These are phyloP conservation scores for Neonectria ditissima DNA, from an alignment of 2,329 filamentous ascomycete species.

Conservation along the genomic window DNA sequence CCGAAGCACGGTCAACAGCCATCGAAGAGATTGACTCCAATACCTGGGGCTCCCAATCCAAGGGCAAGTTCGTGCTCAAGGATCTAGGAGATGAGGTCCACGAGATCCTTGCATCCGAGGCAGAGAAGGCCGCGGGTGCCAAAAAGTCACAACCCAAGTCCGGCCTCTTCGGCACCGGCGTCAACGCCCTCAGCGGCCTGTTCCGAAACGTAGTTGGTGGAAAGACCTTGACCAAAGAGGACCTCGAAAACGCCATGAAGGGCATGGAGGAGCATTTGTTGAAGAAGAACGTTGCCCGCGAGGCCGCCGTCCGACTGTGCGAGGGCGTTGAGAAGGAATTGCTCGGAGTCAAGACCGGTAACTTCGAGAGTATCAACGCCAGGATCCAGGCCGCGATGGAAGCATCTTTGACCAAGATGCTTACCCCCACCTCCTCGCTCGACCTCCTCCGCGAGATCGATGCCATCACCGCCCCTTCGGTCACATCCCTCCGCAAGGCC, in stretches of 20 bases:
- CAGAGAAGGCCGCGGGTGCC: constrained; percentile 64
- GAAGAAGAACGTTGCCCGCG: constrained; percentile 94
- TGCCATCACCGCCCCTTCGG: constrained; percentile 75
- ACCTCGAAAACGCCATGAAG: constrained; percentile 92
- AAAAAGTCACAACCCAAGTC: constrained; percentile 61
- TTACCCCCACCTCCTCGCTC: constrained; percentile 93
- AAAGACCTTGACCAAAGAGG: constrained; percentile 88
- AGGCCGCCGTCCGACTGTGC: constrained; percentile 91
- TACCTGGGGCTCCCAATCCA: constrained; percentile 86
- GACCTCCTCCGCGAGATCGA: constrained; percentile 96
- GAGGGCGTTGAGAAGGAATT: constrained; percentile 92
- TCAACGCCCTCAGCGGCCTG: constrained; percentile 86
- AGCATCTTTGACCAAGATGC: constrained; percentile 90
- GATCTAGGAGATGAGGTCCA: constrained; percentile 95
- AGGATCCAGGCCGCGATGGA: constrained; percentile 91
- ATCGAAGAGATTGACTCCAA: constrained; percentile 81
- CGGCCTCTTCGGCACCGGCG: constrained; percentile 81
- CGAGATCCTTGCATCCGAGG: constrained; percentile 83
- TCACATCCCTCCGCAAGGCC: constrained; percentile 69
- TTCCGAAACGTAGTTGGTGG: constrained; percentile 97
- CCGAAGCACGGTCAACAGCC: constrained; percentile 65
- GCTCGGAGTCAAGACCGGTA: constrained; percentile 89
- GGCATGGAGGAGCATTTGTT: constrained; percentile 96
- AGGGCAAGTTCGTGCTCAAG: constrained; percentile 93
- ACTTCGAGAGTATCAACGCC: constrained; percentile 87